Base-by-base conservation (phyloP, 148 eudicot species). In the Amaranthus hypochondriacus region DNA sequence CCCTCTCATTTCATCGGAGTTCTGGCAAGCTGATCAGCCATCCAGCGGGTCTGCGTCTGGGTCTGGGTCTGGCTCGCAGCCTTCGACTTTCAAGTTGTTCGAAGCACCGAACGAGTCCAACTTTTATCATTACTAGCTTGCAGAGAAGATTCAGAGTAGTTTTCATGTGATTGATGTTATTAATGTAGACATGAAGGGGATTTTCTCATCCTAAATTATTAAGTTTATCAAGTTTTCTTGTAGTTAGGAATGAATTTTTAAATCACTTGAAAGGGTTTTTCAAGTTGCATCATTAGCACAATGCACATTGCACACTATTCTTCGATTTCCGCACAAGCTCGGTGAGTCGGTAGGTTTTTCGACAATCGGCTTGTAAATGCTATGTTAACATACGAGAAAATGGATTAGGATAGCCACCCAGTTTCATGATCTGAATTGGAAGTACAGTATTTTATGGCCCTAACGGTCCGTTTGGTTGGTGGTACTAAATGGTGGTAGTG, bases 1-100 rank as follows among this genome's bases (percentile, higher is more conserved):
- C 39, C 82, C 67, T 8, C 79, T 80, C 58, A 66, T 82, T 62
- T 79, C 89, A 15, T 62, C 85, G 0, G 86, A 78, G 8, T 83
- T 83, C 81, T 89, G 97, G 90, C 85, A 74, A 64, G 62, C 78
- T 6, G 84, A 77, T 50, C 87, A 80, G 12, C 85, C 49, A 28
- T 56, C 71, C 62, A 61, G 63, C 43, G 79, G 39, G 39, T 28
- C 39, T 0, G 39, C 1, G 39, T 28, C 39, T 28, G 39, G 39
- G 2, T 28, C 39, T 28, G 39, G 71, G 18, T 81, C 68, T 56
- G 82, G 49, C 80, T 73, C 82, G n/a, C 71, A 73, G 2, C 5
- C 69, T 14, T 73, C 76, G 9, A 66, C 73, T 57, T 79, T 84
- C 79, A 88, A 85, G 80, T 78, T 84, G 73, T 79, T 88, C 84